These are phyloP conservation scores for Blastomyces percursus DNA, from an alignment of 2,329 filamentous ascomycete genomes.

Conservation along the genomic window DNA sequence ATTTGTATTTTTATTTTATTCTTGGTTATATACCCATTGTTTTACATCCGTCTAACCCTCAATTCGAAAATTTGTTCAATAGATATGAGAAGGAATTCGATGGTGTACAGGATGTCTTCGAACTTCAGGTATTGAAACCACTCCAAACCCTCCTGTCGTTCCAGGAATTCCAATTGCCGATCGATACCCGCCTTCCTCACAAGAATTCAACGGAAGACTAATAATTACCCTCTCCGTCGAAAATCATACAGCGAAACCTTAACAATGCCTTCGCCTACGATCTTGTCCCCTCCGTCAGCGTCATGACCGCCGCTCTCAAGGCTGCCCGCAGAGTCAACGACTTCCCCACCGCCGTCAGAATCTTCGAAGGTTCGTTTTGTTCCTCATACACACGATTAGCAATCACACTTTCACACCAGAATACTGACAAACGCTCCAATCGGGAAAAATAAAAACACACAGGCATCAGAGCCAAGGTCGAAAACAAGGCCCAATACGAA, in stretches of 20 bases:
- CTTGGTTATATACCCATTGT: not conserved
- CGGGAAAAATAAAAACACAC: slow-evolving; percentile 12
- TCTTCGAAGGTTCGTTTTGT: slow-evolving; percentile 77
- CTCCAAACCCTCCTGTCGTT: not conserved
- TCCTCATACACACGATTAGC: not conserved
- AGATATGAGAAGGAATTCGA: slow-evolving; percentile 99
- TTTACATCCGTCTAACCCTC: slow-evolving; percentile 11
- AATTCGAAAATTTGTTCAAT: slow-evolving; percentile 17
- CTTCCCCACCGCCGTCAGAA: slow-evolving; percentile 92
- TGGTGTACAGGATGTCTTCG: slow-evolving; percentile 93
- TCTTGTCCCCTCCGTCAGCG: slow-evolving; percentile 87
- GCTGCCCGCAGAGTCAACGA: slow-evolving; percentile 95
- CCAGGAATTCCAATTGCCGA: slow-evolving; percentile 15
- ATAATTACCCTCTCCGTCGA: slow-evolving; percentile 1
- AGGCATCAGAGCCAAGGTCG: slow-evolving; percentile 99
- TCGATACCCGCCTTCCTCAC: not conserved
- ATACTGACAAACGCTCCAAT: not conserved
- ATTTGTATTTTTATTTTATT: not conserved
- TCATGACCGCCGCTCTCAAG: slow-evolving; percentile 82
- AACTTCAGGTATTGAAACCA: slow-evolving; percentile 68
- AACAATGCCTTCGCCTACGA: slow-evolving; percentile 99
- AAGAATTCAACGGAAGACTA: not conserved
- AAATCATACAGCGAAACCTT: slow-evolving; percentile 60
- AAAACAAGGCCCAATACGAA: slow-evolving; percentile 98
- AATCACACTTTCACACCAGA: not conserved